These are phyloP conservation scores for Mariannaea elegans DNA, from an alignment of 2,329 filamentous ascomycete species.

Conservation along the genomic window DNA sequence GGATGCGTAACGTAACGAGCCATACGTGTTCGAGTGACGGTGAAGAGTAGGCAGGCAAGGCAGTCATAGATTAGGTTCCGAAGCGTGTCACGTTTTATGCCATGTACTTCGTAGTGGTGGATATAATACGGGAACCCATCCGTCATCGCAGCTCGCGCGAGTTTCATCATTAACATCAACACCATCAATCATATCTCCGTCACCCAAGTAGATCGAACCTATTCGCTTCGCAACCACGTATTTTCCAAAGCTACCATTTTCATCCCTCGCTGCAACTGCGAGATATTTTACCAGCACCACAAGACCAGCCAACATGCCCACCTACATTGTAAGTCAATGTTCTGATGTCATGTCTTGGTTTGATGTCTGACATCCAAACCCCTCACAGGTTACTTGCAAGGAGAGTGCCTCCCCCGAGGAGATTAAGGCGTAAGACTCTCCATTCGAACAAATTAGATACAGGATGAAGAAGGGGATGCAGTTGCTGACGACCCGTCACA, in stretches of 20 bases:
- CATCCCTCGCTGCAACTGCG: constrained; percentile 18
- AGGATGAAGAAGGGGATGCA: not conserved
- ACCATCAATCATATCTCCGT: constrained; percentile 16
- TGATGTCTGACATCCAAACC: constrained; percentile 25
- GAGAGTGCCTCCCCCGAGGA: constrained; percentile 71
- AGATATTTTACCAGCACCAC: constrained; percentile 16
- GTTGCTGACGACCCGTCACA: constrained; percentile 45
- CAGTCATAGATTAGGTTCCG: constrained; percentile 18
- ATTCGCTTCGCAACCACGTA: constrained; percentile 12
- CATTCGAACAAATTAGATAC: not conserved
- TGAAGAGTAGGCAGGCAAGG: constrained; percentile 9
- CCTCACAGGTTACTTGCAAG: constrained; percentile 79
- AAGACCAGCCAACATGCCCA: constrained; percentile 56
- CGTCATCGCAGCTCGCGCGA: constrained; percentile 17
- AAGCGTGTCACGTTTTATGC: constrained; percentile 37
- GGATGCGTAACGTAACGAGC: constrained; percentile 16
- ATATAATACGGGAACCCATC: constrained; percentile 37
- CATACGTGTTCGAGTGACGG: not conserved
- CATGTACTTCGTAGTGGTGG: constrained; percentile 15
- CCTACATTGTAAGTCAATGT: constrained; percentile 60
- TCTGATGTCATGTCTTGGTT: no score
- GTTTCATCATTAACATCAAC: constrained; percentile 15
- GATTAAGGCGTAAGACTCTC: constrained; percentile 67
- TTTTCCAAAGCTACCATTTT: constrained; percentile 22
- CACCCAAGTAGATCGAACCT: not conserved